Evolutionary conservation across 2,329 filamentous ascomycete species (phyloP).

Genomic region (Didymella keratinophila): DNA sequence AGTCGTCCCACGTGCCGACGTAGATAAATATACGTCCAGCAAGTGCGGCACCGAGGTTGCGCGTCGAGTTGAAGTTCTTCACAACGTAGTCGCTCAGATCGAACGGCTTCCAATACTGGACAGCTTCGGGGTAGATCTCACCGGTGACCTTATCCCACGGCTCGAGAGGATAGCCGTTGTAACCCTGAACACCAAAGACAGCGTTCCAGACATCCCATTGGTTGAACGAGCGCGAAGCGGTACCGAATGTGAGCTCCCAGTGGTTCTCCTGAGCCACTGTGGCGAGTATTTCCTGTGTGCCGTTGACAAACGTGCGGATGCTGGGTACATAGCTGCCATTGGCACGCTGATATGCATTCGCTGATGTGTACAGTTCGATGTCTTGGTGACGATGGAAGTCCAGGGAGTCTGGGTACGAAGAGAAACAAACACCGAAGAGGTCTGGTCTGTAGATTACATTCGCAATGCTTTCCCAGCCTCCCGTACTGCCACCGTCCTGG

Average conservation of each 20-base stretch:
- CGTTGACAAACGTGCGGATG: slow-evolving; percentile 41
- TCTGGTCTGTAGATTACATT: slow-evolving; percentile 51
- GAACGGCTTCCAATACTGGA: slow-evolving; percentile 49
- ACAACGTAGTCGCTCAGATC: slow-evolving; percentile 47
- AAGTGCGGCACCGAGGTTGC: slow-evolving; percentile 46
- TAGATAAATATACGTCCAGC: slow-evolving; percentile 46
- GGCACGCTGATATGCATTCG: slow-evolving; percentile 41
- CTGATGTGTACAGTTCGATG: slow-evolving; percentile 45
- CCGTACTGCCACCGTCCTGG: slow-evolving; percentile 50
- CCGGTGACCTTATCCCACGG: slow-evolving; percentile 53
- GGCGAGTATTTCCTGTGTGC: slow-evolving; percentile 36
- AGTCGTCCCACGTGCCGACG: slow-evolving; percentile 47
- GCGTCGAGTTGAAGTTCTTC: slow-evolving; percentile 43
- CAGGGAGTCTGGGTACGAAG: slow-evolving; percentile 50
- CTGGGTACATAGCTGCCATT: slow-evolving; percentile 43
- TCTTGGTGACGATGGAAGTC: slow-evolving; percentile 51
- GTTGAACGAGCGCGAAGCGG: slow-evolving; percentile 42
- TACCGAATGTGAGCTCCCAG: slow-evolving; percentile 51
- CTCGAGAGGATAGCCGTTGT: slow-evolving; percentile 51
- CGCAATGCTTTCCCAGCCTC: slow-evolving; percentile 50
- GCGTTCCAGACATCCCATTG: slow-evolving; percentile 53
- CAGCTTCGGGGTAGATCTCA: slow-evolving; percentile 49
- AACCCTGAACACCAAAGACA: slow-evolving; percentile 49
- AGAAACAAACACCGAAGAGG: slow-evolving; percentile 50
- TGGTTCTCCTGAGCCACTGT: slow-evolving; percentile 47